These are phyloP conservation scores for Scalesia atractyloides DNA, from an alignment of 129 eudicot genomes.

Conservation along the genomic window DNA sequence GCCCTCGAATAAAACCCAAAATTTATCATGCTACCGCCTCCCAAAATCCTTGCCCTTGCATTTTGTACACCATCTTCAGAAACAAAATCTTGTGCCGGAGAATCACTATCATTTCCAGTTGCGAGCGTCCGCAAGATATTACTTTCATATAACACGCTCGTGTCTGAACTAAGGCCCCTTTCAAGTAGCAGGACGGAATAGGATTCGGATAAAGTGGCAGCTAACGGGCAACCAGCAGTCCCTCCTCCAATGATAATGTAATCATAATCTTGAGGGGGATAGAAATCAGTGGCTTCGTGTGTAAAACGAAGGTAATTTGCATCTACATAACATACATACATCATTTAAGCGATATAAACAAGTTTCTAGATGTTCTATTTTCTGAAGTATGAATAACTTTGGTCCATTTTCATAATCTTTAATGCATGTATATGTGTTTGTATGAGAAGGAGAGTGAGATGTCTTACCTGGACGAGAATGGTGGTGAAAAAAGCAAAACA, in stretches of 20 bases:
- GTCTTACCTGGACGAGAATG: constrained; percentile 28
- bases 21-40: constrained; percentile 34
- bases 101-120: constrained; percentile 17
- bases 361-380: not conserved
- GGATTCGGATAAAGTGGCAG: constrained; percentile 43
- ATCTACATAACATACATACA: constrained; percentile 14
- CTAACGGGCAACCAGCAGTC: constrained; percentile 43
- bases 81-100: constrained; percentile 29
- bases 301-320: constrained; percentile 18
- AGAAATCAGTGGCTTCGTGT: constrained; percentile 23
- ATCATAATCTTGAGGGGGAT: constrained; percentile 27
- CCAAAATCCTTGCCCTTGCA: constrained; percentile 29
- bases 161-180: constrained; percentile 29
- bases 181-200: constrained; percentile 41
- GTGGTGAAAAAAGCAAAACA: constrained; percentile 11
- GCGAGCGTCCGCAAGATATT: not conserved
- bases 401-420: no score
- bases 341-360: not conserved
- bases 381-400: no score
- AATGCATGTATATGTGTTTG: not conserved
- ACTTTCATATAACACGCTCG: constrained; percentile 22
- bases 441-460: not conserved
- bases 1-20: constrained; percentile 35
- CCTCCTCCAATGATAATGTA: constrained; percentile 54
- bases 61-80: constrained; percentile 37